phyloP scores from a whole-genome alignment of 2,329 filamentous ascomycete species.

The Calonectria fujianensis region DNA sequence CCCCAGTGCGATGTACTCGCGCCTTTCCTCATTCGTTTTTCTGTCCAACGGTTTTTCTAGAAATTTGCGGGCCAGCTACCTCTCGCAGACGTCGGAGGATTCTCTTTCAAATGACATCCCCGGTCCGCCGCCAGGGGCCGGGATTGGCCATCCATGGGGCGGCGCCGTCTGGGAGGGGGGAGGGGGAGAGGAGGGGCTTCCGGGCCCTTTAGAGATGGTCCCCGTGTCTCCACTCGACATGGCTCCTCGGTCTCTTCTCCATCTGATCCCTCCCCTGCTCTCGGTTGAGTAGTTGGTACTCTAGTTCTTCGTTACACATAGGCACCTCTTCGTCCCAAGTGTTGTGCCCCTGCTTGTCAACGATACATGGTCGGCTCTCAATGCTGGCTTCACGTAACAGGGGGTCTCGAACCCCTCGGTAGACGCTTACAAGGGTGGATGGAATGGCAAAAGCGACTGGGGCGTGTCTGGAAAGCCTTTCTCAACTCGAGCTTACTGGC shows the following conservation, averaged over 20 bases:
- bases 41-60: slow-evolving; percentile 58
- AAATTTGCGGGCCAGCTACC: slow-evolving; percentile 56
- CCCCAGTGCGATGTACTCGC: slow-evolving; percentile 42
- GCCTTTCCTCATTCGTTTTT: slow-evolving; percentile 49
- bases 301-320: slow-evolving; percentile 47
- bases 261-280: slow-evolving; percentile 53
- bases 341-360: slow-evolving; percentile 54
- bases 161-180: slow-evolving; percentile 46
- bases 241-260: slow-evolving; percentile 52
- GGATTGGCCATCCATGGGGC: slow-evolving; percentile 53
- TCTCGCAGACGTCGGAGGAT: slow-evolving; percentile 57
- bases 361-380: slow-evolving; percentile 52
- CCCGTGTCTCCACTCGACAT: slow-evolving; percentile 57
- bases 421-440: slow-evolving; percentile 57
- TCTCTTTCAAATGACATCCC: slow-evolving; percentile 56
- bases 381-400: slow-evolving; percentile 49
- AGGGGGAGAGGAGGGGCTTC: slow-evolving; percentile 53
- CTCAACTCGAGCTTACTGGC: slow-evolving; percentile 53
- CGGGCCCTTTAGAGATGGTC: slow-evolving; percentile 55
- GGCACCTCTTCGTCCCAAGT: slow-evolving; percentile 48
- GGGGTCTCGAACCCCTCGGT: slow-evolving; percentile 58
- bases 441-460: slow-evolving; percentile 52
- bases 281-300: slow-evolving; percentile 52
- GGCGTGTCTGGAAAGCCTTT: slow-evolving; percentile 53
- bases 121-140: slow-evolving; percentile 50